Percentiles rank a stretch among this genome's conserved stretches.
Conservation (phyloP, 169 alveolate genomes). For the Plasmodium yoelii region DNA sequence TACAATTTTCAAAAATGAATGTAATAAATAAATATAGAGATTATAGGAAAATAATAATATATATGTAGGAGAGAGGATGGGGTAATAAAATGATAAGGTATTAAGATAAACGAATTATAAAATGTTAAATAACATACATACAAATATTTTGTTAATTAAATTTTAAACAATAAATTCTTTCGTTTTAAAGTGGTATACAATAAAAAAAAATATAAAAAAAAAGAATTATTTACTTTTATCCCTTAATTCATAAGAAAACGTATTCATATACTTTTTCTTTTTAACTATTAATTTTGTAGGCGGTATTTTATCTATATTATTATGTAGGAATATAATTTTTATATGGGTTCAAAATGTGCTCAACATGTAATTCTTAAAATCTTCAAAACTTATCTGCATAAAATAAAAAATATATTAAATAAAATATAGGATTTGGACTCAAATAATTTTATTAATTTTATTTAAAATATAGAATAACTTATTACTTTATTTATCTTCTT, state of each 20-base stretch:
- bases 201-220: constrained; percentile 3
- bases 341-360: constrained; percentile 60
- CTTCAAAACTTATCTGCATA: constrained; percentile 61
- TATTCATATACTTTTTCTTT: not conserved
- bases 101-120: constrained; percentile 18
- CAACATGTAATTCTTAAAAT: constrained; percentile 49
- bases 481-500: constrained; percentile 42
- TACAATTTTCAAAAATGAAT: constrained; percentile 16
- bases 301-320: not conserved
- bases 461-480: not conserved
- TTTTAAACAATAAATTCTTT: constrained; percentile 21
- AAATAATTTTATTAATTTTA: too few species aligned
- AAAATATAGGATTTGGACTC: too few species aligned
- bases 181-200: constrained; percentile 1
- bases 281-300: not conserved
- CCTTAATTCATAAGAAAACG: too few species aligned
- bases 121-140: not conserved
- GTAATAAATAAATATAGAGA: constrained; percentile 44
- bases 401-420: too few species aligned
- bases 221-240: too few species aligned
- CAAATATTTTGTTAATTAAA: constrained; percentile 19
- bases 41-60: constrained; percentile 3
- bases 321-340: not conserved
- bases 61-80: not conserved
- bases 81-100: not conserved